Evolutionary conservation across 1,139 yeast genomes (phyloP), one percentile per base, ranked within the genome.

Genomic region (Taphrina sp.): DNA sequence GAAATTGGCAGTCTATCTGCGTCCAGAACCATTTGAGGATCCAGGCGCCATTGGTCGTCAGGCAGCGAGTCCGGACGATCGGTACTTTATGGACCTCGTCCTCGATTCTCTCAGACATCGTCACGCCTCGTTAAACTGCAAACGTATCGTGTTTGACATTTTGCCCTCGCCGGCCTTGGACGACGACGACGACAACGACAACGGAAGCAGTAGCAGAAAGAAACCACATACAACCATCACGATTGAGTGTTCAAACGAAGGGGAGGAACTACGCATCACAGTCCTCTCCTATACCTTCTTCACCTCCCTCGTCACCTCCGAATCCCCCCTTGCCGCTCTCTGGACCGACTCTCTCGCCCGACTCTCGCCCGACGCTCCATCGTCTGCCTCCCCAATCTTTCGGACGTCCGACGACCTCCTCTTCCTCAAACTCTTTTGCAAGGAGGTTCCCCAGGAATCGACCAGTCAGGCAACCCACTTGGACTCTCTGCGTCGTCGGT

Each of bases 1-100:
- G 43, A 42, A 43, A 24, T 37, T 52, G 10, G 54, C 46, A 14
- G 54, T 52, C 2, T 52, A 42, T 12, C 31, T 44, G 3, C 49
- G 56, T 3, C 56, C 56, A 2, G 56, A 52, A 26, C 56, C 56
- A 10, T 39, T 37, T 33, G 54, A 49, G 17, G 54, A 31, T 3
- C 26, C 22, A 3, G 36, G 39, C 16, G 45, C 54, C 24, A 39
- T 49, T 24, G 54, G 46, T 5, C 46, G 54, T 16, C 37, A 41
- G 10, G 31, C 16, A 22, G 54, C 54, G 20, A 37, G 43, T 3
- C 24, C 45, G 1, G 5, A 22, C 5, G 54, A 49, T 20, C n/a
- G 31, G 38, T 38, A 23, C 20, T 49, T 38, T 19, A 33, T 31
- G 22, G 34, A 28, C 10, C 17, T 28, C 23, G 46, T 49, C 14